Base-by-base conservation (phyloP, 495 filamentous ascomycete species). In the Podospora comata region DNA sequence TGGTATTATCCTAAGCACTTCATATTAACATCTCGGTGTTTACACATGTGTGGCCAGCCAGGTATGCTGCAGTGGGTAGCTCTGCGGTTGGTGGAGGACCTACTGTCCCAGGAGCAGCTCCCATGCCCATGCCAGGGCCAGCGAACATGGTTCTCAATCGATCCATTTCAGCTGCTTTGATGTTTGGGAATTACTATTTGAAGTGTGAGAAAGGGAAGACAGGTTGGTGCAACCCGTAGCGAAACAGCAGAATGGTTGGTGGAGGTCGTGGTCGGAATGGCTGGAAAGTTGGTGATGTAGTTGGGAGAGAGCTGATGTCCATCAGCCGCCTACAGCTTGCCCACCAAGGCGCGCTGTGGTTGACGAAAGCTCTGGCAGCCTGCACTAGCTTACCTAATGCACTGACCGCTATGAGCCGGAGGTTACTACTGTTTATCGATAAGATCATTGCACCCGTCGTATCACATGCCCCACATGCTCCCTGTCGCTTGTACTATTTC, bases 91-190 rank as follows among this genome's bases (percentile, higher is more conserved):
- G 55, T 63, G 56, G 32, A 68, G 65, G 60, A 85, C 91, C 83
- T 87, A 96, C 93, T 79, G 91, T 85, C 82, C 90, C 91, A 39
- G 91, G 90, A 67, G 88, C 86, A 72, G 85, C 83, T 67, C 86
- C 86, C 74, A 91, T 88, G 74, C 88, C 88, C 88, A 96, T 91
- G 79, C 88, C 88, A 73, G 91, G 89, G 74, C 90, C 91, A 15
- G 27, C 23, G 70, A 97, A 85, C 88, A 97, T 89, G 73, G 90
- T 85, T 76, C 89, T 90, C 75, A 96, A 88, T 73, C 93, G 90
- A 76, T 97, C 92, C 93, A 97, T 97, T 32, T 71, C 77, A 20
- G 59, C 16, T 32, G 7, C 20, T 18, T 19, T 67, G 30, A 26
- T 44, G 67, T 44, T 18, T 20, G 60, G 39, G 58, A 13, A 32